A percentile compares a stretch with the other conserved stretches of the same genome.
Conservation (phyloP, 495 filamentous ascomycete species). For the Annulohypoxylon maeteangense region DNA sequence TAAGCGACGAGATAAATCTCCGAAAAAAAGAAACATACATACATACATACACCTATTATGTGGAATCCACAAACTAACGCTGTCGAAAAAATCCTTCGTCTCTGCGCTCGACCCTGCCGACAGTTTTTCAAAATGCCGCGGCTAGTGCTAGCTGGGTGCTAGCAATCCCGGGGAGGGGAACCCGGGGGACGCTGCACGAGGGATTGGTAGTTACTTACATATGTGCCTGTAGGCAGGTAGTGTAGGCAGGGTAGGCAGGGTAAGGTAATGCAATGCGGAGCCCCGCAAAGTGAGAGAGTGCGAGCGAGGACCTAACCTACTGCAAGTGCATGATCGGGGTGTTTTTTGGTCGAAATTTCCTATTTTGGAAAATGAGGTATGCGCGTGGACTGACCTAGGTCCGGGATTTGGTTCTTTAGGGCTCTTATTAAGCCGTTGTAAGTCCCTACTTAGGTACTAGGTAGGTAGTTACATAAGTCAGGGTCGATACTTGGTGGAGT, state of each 20-base stretch:
- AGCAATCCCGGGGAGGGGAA: slow-evolving; percentile 24
- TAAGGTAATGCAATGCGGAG: slow-evolving; percentile 21
- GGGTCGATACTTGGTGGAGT: too few relatives aligned
- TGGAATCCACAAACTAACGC: too few relatives aligned
- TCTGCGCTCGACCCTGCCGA: slow-evolving; percentile 11
- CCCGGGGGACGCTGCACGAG: not conserved
- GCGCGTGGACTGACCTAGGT: not conserved
- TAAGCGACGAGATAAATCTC: slow-evolving; percentile 26
- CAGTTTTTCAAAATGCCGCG: slow-evolving; percentile 29
- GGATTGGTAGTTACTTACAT: not conserved
- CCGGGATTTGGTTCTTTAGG: slow-evolving; percentile 1
- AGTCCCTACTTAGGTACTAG: not conserved
- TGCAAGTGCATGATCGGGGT: slow-evolving; percentile 13
- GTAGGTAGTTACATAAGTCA: too few relatives aligned
- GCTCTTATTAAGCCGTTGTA: not conserved
- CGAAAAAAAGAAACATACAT: not conserved
- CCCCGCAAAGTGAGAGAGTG: slow-evolving; percentile 25
- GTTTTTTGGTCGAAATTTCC: slow-evolving; percentile 4
- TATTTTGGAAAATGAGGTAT: not conserved
- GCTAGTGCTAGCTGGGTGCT: slow-evolving; percentile 6
- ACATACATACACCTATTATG: too few relatives aligned
- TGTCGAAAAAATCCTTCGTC: too few relatives aligned
- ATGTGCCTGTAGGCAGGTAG: not conserved
- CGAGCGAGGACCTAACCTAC: not conserved
- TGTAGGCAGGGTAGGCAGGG: not conserved